phyloP scores from a whole-genome alignment of 805 yeast genomes.

The Starmera amethionina region DNA sequence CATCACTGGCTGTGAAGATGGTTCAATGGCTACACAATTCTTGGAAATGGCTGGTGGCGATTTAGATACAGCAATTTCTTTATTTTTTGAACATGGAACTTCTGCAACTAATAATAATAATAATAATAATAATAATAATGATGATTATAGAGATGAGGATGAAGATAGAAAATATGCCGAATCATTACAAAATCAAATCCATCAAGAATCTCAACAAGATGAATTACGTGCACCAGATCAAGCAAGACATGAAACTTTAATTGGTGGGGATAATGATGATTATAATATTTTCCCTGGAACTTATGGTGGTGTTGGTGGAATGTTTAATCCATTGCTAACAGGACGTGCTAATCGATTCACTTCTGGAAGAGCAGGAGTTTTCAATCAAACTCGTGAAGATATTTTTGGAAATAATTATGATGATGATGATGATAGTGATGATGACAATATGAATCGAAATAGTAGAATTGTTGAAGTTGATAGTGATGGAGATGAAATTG shows the following conservation, averaged over 20 bases:
- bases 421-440: constrained; percentile 16
- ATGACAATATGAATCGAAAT: constrained; percentile 30
- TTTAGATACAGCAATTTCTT: constrained; percentile 74
- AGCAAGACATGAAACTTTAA: constrained; percentile 68
- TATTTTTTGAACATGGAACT: constrained; percentile 62
- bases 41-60: constrained; percentile 70
- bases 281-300: constrained; percentile 23
- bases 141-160: constrained; percentile 1
- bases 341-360: constrained; percentile 20
- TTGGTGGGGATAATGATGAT: constrained; percentile 32
- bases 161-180: constrained; percentile 51
- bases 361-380: constrained; percentile 21
- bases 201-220: constrained; percentile 25
- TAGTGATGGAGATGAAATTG: constrained; percentile 22
- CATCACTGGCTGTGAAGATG: constrained; percentile 67
- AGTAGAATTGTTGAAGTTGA: constrained; percentile 24
- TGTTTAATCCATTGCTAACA: constrained; percentile 1
- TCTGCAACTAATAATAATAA: background rate
- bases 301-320: constrained; percentile 30
- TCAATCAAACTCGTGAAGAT: constrained; percentile 23
- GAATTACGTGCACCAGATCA: constrained; percentile 70
- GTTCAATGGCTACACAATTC: constrained; percentile 61
- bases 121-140: background rate
- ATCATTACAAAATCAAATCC: constrained; percentile 55
- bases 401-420: constrained; percentile 4